phyloP scores from a whole-genome alignment of 352 stramenopile genomes.

The Achlya hypogyna region DNA sequence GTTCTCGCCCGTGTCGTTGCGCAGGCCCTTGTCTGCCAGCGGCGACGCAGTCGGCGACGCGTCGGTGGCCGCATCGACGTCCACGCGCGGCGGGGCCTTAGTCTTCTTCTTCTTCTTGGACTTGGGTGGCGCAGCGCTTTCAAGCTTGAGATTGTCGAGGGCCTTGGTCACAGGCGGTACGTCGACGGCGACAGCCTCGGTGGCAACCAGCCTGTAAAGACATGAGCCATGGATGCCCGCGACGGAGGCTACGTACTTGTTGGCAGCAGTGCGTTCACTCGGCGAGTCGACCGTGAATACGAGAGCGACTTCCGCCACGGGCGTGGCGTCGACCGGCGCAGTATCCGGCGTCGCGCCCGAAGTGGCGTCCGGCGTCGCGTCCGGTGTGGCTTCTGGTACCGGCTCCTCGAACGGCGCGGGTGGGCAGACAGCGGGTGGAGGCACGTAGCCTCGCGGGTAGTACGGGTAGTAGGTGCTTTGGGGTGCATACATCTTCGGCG shows the following conservation, averaged over 20 bases:
- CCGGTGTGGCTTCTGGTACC: not conserved
- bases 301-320: no score
- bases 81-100: not conserved
- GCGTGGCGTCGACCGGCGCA: no score
- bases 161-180: not conserved
- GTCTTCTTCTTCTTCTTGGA: conserved; percentile 19
- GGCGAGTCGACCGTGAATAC: no score
- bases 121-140: not conserved
- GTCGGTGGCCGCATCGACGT: not conserved
- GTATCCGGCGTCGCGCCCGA: no score
- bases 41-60: not conserved
- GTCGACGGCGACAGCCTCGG: not conserved
- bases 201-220: no score
- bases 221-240: no score
- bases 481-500: not conserved
- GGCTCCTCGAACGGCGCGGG: not conserved
- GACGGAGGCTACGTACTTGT: no score
- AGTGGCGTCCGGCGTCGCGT: no score
- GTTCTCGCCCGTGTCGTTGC: conserved; percentile 19
- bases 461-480: not conserved
- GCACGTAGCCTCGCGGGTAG: not conserved
- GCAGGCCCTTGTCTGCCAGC: conserved; percentile 6
- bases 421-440: not conserved
- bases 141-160: not conserved
- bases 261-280: no score